These are phyloP conservation scores for Chaetomium cochliodes DNA, from an alignment of 495 filamentous ascomycete species.

Conservation along the genomic window DNA sequence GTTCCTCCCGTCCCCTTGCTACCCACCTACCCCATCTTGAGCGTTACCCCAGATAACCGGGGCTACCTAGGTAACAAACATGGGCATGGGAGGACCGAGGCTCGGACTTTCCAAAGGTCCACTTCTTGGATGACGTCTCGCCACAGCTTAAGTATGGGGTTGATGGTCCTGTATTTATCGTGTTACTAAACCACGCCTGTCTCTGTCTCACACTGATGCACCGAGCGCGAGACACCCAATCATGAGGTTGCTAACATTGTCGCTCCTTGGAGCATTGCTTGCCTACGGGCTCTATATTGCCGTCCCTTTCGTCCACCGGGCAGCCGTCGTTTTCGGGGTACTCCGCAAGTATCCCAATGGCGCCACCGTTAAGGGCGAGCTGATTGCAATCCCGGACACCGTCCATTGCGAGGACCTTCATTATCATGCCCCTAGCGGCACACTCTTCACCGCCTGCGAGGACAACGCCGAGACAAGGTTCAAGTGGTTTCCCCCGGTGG, in stretches of 20 bases:
- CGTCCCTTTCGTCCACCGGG: slow-evolving; percentile 17
- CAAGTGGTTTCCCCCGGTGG: slow-evolving; percentile 57
- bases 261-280: slow-evolving; percentile 25
- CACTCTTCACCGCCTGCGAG: slow-evolving; percentile 59
- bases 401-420: slow-evolving; percentile 61
- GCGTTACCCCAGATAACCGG: too few relatives aligned
- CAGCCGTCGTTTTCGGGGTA: slow-evolving; percentile 26
- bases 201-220: not conserved
- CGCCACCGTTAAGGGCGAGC: slow-evolving; percentile 18
- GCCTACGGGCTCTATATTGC: slow-evolving; percentile 24
- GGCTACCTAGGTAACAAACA: too few relatives aligned
- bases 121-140: not conserved
- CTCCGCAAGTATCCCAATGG: slow-evolving; percentile 28
- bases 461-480: slow-evolving; percentile 47
- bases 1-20: too few relatives aligned
- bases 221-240: not conserved
- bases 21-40: too few relatives aligned
- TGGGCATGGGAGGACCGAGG: not conserved
- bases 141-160: not conserved
- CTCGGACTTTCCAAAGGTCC: not conserved
- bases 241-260: slow-evolving; percentile 27
- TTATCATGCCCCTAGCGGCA: slow-evolving; percentile 49
- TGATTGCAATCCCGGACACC: slow-evolving; percentile 51
- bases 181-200: not conserved
- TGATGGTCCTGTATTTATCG: not conserved